phyloP scores from a whole-genome alignment of 352 stramenopile species.

The Phytopythium helicoides region DNA sequence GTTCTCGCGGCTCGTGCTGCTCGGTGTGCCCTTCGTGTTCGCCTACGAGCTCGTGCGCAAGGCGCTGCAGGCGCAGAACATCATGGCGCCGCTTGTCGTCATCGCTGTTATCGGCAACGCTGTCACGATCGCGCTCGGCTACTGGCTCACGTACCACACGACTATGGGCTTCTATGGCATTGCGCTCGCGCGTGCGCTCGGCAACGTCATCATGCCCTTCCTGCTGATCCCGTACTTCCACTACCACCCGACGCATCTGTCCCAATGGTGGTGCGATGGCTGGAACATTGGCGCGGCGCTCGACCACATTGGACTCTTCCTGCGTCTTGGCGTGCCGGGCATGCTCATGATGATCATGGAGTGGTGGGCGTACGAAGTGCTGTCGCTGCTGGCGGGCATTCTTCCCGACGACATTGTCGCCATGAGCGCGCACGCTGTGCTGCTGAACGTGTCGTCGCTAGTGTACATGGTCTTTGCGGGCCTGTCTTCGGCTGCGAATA shows the following conservation, averaged over 20 bases:
- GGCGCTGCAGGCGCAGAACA: conserved; percentile 74
- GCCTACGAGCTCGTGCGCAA: conserved; percentile 83
- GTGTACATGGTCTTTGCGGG: conserved; percentile 71
- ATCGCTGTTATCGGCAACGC: conserved; percentile 57
- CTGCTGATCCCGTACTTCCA: conserved; percentile 58
- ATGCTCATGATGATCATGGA: conserved; percentile 66
- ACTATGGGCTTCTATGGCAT: conserved; percentile 68
- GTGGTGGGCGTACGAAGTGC: conserved; percentile 67
- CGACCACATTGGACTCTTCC: conserved; percentile 37
- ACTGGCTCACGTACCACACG: conserved; percentile 74
- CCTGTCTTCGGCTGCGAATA: conserved; percentile 45
- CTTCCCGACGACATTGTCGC: conserved; percentile 48
- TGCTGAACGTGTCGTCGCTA: conserved; percentile 59
- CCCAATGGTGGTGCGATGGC: conserved; percentile 38
- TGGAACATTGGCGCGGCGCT: conserved; percentile 33
- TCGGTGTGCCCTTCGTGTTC: conserved; percentile 68
- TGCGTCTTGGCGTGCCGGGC: conserved; percentile 43
- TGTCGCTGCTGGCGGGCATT: conserved; percentile 49
- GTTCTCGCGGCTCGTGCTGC: conserved; percentile 60
- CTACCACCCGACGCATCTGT: conserved; percentile 26
- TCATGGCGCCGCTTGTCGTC: conserved; percentile 65
- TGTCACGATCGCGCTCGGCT: conserved; percentile 60
- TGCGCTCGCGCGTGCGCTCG: conserved; percentile 55
- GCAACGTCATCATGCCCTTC: conserved; percentile 44
- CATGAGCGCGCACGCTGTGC: conserved; percentile 56